Conservation (phyloP, 257 asterid genomes). For the Solanum appendiculatum region DNA sequence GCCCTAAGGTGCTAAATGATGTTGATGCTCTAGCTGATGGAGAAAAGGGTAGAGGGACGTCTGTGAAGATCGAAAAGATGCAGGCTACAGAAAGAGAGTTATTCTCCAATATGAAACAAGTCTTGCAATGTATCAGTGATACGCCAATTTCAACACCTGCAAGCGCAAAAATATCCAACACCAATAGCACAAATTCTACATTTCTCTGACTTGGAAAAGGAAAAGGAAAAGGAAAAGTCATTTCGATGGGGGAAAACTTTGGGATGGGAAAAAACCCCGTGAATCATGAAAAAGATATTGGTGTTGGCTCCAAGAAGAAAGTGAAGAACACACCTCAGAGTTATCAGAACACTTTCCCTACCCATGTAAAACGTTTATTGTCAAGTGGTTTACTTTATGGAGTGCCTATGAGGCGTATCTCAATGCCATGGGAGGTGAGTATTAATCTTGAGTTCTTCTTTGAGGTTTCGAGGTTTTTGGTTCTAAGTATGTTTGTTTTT, state of each 20-base stretch:
- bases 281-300: too few species aligned
- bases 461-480: slow-evolving; percentile 9
- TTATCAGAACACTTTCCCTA: slow-evolving; percentile 35
- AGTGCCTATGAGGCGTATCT: slow-evolving; percentile 74
- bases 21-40: too few species aligned
- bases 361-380: slow-evolving; percentile 64
- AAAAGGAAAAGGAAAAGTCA: too few species aligned
- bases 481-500: too few species aligned
- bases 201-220: too few species aligned
- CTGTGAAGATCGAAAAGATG: slow-evolving; percentile 39
- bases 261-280: too few species aligned
- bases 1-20: slow-evolving; percentile 2
- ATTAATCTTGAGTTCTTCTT: not conserved
- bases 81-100: slow-evolving; percentile 34
- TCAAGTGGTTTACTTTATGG: slow-evolving; percentile 82
- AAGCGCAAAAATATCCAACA: too few species aligned
- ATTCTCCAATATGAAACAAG: slow-evolving; percentile 50
- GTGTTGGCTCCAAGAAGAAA: too few species aligned
- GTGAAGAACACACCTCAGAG: too few species aligned
- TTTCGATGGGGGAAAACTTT: too few species aligned
- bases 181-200: too few species aligned
- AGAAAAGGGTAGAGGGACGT: slow-evolving; percentile 22
- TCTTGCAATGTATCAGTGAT: slow-evolving; percentile 20
- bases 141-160: too few species aligned
- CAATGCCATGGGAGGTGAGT: slow-evolving; percentile 84